Base-by-base conservation (phyloP, 2,329 filamentous ascomycete species). In the Trichoderma sp. region DNA sequence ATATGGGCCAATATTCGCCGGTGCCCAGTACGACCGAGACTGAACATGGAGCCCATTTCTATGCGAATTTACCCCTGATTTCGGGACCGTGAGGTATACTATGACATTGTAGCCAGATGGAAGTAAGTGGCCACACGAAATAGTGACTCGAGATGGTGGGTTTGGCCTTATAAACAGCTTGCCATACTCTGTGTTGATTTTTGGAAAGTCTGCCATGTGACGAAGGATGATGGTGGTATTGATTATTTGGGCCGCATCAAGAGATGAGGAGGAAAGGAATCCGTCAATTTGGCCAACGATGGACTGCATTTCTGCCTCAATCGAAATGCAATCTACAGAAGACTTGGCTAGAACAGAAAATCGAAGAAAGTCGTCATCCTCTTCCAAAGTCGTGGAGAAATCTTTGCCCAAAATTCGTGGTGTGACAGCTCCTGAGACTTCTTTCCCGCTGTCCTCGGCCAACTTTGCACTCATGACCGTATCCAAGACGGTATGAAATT, bases 1-100 rank as follows among this genome's bases (percentile, higher is more conserved):
- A 81, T 98, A 98, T 0, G 96, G 96, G 0, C 96, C 96, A 68
- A 99, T 98, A 78, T 98, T 98, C 23, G 96, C 95, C 0, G 96
- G 96, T 0, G 96, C 96, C 96, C 96, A 99, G 85, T 98, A 98
- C 12, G 94, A 97, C 50, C 93, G 86, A 4, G 93, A 95, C 81
- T 98, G 96, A 6, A 99, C 95, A 80, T 99, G 96, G 1, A 98
- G 86, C 0, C 88, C 89, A 66, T 86, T 85, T 81, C 92, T 81
- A 36, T 79, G 76, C n/a, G 68, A 68, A 6, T 67, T 73, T 9
- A 73, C 71, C 26, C 80, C 73, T 2, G 73, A 73, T 1, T 77
- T 73, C 28, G 84, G 83, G 4, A 84, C 79, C 1, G 83, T 82
- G 50, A 88, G 79, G 74, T 86, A 84, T 73, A 95, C 87, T 17